Conservation (phyloP, 371 early-diverging fungal species). For the Lichtheimia ramosa region DNA sequence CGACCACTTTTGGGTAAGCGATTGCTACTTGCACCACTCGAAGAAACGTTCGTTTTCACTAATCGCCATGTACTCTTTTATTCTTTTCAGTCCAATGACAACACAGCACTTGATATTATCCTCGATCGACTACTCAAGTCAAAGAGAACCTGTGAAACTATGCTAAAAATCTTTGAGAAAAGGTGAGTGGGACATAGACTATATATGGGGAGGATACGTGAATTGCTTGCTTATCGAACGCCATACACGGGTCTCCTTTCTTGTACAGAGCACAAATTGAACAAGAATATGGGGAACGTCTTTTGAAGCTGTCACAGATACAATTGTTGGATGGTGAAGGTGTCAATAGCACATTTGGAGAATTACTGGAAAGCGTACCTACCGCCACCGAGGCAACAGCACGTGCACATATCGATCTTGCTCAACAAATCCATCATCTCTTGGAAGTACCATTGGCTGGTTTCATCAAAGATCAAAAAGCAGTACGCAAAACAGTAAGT, state of each 20-base stretch:
- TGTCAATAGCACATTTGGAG: constrained; percentile 15
- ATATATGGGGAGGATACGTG: neutral
- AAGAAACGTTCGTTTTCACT: neutral
- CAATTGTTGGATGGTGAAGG: constrained; percentile 21
- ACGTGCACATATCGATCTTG: constrained; percentile 28
- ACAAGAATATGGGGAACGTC: constrained; percentile 22
- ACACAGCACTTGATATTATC: constrained; percentile 7
- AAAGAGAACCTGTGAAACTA: constrained; percentile 9
- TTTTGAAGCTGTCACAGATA: constrained; percentile 23
- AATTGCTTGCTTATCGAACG: neutral
- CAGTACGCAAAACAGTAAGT: constrained; percentile 20
- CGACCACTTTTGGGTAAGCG: constrained; percentile 5
- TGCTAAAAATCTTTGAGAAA: constrained; percentile 11
- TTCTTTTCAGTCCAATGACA: constrained; percentile 1
- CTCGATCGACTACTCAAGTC: constrained; percentile 8
- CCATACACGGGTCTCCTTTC: neutral
- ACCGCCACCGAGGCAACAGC: constrained; percentile 26
- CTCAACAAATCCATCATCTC: constrained; percentile 28
- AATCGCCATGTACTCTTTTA: neutral
- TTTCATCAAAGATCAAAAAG: constrained; percentile 25
- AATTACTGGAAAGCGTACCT: constrained; percentile 20
- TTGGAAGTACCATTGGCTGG: constrained; percentile 22
- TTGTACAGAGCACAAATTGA: constrained; percentile 23
- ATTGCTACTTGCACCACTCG: neutral
- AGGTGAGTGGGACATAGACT: neutral